Percentiles rank a stretch among this genome's conserved stretches.
These are phyloP conservation scores for Cyberlindnera saturnus DNA, from an alignment of 805 yeast genomes.

Conservation along the genomic window DNA sequence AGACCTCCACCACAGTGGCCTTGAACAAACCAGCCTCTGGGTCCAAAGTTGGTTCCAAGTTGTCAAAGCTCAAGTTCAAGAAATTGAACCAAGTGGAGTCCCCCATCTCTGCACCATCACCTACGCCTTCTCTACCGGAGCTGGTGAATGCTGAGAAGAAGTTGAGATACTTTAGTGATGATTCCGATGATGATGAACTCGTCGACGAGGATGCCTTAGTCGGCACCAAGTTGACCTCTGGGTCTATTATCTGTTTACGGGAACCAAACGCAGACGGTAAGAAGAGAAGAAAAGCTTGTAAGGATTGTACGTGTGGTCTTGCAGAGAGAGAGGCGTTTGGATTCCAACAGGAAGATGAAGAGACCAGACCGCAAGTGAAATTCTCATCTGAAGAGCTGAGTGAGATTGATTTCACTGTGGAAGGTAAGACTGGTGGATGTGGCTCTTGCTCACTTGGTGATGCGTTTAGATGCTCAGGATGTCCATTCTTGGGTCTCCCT, in stretches of 20 bases:
- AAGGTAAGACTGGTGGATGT: constrained; percentile 96
- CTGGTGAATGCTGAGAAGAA: constrained; percentile 14
- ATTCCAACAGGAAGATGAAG: constrained; percentile 38
- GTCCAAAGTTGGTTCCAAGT: constrained; percentile 19
- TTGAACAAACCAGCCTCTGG: constrained; percentile 3
- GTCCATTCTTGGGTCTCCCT: constrained; percentile 95
- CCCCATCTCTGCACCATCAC: constrained; percentile 4
- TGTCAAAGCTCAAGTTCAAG: constrained; percentile 23
- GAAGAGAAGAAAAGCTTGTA: constrained; percentile 86
- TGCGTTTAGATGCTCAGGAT: constrained; percentile 97
- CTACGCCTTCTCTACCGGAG: constrained; percentile 17
- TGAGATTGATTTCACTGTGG: constrained; percentile 92
- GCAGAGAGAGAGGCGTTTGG: constrained; percentile 79
- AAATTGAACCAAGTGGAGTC: constrained; percentile 11
- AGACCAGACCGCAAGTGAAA: constrained; percentile 36
- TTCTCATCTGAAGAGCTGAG: constrained; percentile 66
- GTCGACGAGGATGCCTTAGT: constrained; percentile 37
- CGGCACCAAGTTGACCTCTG: constrained; percentile 29
- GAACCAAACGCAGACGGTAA: constrained; percentile 52
- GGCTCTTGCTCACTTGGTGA: constrained; percentile 97
- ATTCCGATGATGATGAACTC: constrained; percentile 23
- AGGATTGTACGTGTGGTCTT: constrained; percentile 96
- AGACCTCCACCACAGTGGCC: constrained; percentile 5
- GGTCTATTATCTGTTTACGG: constrained; percentile 26
- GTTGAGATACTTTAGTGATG: constrained; percentile 19